phyloP scores from a whole-genome alignment of 495 filamentous ascomycete genomes.

The Penicillium simplicissimum region DNA sequence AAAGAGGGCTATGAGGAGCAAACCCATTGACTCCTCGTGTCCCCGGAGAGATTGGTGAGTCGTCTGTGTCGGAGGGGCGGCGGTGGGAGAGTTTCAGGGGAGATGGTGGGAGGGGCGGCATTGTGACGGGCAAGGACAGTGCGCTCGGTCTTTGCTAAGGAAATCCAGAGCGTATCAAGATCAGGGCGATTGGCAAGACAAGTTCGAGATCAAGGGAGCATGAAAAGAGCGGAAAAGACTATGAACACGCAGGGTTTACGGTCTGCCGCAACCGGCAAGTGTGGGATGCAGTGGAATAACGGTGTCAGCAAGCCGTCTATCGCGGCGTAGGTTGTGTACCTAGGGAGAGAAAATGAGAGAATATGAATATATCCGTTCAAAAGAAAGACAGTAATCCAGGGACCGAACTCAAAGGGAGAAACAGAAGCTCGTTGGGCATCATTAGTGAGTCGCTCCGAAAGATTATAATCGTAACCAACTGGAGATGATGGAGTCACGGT shows the following conservation, averaged over 20 bases:
- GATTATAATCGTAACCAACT: background rate
- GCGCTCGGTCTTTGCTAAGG: slow-evolving; percentile 2
- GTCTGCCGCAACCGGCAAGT: background rate
- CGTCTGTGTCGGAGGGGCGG: slow-evolving; percentile 62
- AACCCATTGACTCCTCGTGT: slow-evolving; percentile 38
- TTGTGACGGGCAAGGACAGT: slow-evolving; percentile 13
- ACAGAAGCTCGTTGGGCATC: slow-evolving; percentile 1
- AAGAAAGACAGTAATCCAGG: background rate
- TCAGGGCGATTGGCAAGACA: background rate
- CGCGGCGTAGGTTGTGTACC: background rate
- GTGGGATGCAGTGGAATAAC: background rate
- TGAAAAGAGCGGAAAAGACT: slow-evolving; percentile 10
- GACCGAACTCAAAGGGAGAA: background rate
- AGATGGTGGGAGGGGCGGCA: slow-evolving; percentile 51
- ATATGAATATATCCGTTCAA: background rate
- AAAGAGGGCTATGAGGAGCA: slow-evolving; percentile 40
- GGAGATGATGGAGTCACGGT: no score
- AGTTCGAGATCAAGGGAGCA: slow-evolving; percentile 5
- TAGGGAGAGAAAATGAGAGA: background rate
- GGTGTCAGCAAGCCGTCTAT: background rate
- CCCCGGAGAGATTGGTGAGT: slow-evolving; percentile 49
- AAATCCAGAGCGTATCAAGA: background rate
- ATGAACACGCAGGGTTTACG: slow-evolving; percentile 16
- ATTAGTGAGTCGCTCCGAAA: background rate
- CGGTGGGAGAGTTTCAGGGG: slow-evolving; percentile 64